A percentile compares a stretch with the other conserved stretches of the same genome.
These are phyloP conservation scores for Cruciata laevipes DNA, from an alignment of 257 asterid genomes.

Conservation along the genomic window DNA sequence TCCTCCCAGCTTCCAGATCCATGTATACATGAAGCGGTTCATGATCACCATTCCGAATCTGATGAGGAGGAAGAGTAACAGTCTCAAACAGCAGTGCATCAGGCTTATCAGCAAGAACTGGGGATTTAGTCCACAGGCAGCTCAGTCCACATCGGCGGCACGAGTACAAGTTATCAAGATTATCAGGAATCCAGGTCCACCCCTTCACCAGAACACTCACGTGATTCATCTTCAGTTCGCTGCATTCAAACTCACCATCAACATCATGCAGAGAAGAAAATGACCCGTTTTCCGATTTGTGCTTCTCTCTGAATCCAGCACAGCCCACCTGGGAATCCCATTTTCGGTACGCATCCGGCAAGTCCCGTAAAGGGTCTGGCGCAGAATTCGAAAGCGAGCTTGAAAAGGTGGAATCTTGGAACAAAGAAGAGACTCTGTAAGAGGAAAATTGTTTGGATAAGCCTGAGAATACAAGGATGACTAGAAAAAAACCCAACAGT, in stretches of 20 bases:
- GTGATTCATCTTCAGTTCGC: constrained; percentile 70
- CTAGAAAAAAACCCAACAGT: constrained; percentile 45
- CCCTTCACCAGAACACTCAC: constrained; percentile 79
- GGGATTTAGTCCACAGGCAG: constrained; percentile 92
- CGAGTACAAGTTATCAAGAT: constrained; percentile 81
- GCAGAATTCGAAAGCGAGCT: constrained; percentile 29
- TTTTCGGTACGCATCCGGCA: constrained; percentile 45
- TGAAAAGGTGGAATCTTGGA: constrained; percentile 18
- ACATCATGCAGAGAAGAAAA: constrained; percentile 63
- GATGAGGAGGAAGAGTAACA: constrained; percentile 58
- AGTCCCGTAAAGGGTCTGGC: constrained; percentile 54
- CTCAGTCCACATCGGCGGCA: constrained; percentile 94
- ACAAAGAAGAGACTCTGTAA: constrained; percentile 39
- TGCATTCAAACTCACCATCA: constrained; percentile 55
- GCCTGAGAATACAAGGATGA: constrained; percentile 44
- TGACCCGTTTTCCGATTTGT: constrained; percentile 36
- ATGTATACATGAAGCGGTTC: constrained; percentile 87
- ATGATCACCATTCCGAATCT: constrained; percentile 70
- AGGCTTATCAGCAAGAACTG: constrained; percentile 84
- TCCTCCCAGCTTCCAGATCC: constrained; percentile 97
- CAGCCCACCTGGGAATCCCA: constrained; percentile 94
- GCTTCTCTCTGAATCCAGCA: constrained; percentile 48
- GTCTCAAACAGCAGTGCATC: constrained; percentile 92
- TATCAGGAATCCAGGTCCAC: constrained; percentile 99
- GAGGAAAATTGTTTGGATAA: constrained; percentile 27